A percentile compares a stretch with the other conserved stretches of the same genome.
These are phyloP conservation scores for Pinus taeda DNA, from an alignment of 75 land plant genomes.

Conservation along the genomic window DNA sequence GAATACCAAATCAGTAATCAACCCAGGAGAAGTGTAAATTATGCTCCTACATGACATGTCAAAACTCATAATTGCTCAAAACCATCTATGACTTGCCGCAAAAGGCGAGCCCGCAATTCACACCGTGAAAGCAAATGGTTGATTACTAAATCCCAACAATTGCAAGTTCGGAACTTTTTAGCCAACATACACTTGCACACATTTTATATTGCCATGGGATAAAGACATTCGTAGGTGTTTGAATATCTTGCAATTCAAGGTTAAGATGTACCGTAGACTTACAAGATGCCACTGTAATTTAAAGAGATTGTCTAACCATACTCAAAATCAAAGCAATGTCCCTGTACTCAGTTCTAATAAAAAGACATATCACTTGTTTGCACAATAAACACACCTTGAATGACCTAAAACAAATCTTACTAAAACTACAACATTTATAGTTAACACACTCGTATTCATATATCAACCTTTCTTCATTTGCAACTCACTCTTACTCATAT, in stretches of 20 bases:
- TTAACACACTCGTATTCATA: too few relatives aligned
- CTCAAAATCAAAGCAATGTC: neutral
- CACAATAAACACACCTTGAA: too few relatives aligned
- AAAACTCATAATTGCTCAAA: neutral
- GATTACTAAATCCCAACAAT: neutral
- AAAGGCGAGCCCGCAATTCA: neutral
- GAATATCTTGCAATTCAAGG: neutral
- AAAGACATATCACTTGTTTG: too few relatives aligned
- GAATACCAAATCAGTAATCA: conserved; percentile 1
- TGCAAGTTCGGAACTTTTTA: too few relatives aligned
- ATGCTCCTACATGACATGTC: neutral
- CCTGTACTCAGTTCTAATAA: too few relatives aligned
- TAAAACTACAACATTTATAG: too few relatives aligned
- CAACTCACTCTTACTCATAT: neutral
- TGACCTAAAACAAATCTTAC: too few relatives aligned
- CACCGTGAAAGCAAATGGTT: neutral
- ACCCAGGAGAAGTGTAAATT: neutral
- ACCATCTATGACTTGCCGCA: neutral
- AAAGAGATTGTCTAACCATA: neutral
- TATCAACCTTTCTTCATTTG: neutral
- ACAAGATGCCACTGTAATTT: neutral
- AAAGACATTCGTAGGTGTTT: neutral
- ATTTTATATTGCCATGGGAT: neutral
- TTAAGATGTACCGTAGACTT: neutral
- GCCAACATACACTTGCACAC: too few relatives aligned